Evolutionary conservation across 2,329 filamentous ascomycete genomes (phyloP), one percentile per base, ranked within the genome.

Genomic region (Trematosphaeria pertusa): DNA sequence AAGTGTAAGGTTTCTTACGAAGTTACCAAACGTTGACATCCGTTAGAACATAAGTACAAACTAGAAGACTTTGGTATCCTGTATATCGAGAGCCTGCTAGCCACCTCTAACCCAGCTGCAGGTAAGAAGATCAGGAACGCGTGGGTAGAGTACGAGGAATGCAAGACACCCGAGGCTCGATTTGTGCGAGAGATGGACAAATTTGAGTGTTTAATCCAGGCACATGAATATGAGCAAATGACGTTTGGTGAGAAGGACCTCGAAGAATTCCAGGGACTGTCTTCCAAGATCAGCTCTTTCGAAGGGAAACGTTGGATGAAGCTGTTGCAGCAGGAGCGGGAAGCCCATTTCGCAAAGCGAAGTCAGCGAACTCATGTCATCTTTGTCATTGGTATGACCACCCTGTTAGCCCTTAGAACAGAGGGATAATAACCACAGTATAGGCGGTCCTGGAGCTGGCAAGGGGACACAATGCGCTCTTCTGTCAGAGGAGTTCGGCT

Each of bases 231-330:
- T 12, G 35, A 37, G 35, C 35, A 24, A n/a, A 12, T 7, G 35
- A 37, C 35, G n/a, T 37, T 7, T 37, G n/a, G 35, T 4, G n/a
- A 37, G 35, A 37, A 14, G 20, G 35, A 37, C 20, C 35, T 37
- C n/a, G n/a, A 37, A 24, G 35, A 37, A 17, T 37, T 37, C n/a
- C n/a, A 37, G 18, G 5, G 35, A 37, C 35, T 37, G 4, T 22
- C 3, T 2, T 14, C 18, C 2, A 37, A 37, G 24, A 12, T 37
- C 9, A 7, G 3, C 15, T 37, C 35, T 24, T 3, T 12, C n/a
- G 9, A 24, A 24, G 35, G 6, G n/a, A 37, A 1, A n/a, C 4
- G 4, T 3, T 37, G 20, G 24, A 12, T 12, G 24, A 8, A 7
- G 24, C 24, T 28, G 7, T 12, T 28, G 24, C 7, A 28, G 24